phyloP scores from a whole-genome alignment of 1,284 basidiomycete species.

The Cryptococcus sp. region DNA sequence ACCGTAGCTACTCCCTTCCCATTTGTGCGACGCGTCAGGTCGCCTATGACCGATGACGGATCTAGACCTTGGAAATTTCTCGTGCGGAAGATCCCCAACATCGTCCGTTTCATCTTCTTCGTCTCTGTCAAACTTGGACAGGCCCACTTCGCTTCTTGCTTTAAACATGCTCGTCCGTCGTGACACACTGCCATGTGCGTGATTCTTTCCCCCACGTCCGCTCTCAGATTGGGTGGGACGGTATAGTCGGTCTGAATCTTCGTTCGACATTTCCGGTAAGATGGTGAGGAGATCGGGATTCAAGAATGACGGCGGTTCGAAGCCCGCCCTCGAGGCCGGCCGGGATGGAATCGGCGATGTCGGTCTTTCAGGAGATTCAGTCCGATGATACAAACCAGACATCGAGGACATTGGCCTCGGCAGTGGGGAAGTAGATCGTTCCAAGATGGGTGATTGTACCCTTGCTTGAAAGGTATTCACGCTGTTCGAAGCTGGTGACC shows the following conservation, averaged over 20 bases:
- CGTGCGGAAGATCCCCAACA: slow-evolving; percentile 18
- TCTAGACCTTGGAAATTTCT: slow-evolving; percentile 18
- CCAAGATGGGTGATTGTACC: background rate
- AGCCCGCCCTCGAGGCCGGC: slow-evolving; percentile 19
- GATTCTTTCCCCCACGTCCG: slow-evolving; percentile 9
- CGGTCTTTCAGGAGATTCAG: slow-evolving; percentile 7
- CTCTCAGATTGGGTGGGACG: slow-evolving; percentile 7
- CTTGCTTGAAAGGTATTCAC: background rate
- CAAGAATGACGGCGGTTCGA: slow-evolving; percentile 44
- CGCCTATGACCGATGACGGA: slow-evolving; percentile 27
- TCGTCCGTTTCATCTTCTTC: slow-evolving; percentile 21
- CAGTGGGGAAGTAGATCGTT: slow-evolving; percentile 4
- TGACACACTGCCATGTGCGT: slow-evolving; percentile 11
- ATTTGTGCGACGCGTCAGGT: slow-evolving; percentile 11
- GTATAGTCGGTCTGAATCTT: slow-evolving; percentile 33
- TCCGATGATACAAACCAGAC: slow-evolving; percentile 7
- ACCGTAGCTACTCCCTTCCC: slow-evolving; percentile 40
- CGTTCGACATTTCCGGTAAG: slow-evolving; percentile 46
- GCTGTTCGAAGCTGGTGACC: slow-evolving; percentile 3
- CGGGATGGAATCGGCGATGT: slow-evolving; percentile 12
- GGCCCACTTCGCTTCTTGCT: slow-evolving; percentile 15
- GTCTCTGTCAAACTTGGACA: background rate
- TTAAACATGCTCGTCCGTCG: slow-evolving; percentile 14
- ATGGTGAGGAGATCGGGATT: slow-evolving; percentile 48
- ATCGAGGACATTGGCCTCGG: slow-evolving; percentile 14